Percentiles rank a stretch among this genome's conserved stretches.
phyloP scores from a whole-genome alignment of 2,329 filamentous ascomycete genomes.

The Ceratocystis albifundus region DNA sequence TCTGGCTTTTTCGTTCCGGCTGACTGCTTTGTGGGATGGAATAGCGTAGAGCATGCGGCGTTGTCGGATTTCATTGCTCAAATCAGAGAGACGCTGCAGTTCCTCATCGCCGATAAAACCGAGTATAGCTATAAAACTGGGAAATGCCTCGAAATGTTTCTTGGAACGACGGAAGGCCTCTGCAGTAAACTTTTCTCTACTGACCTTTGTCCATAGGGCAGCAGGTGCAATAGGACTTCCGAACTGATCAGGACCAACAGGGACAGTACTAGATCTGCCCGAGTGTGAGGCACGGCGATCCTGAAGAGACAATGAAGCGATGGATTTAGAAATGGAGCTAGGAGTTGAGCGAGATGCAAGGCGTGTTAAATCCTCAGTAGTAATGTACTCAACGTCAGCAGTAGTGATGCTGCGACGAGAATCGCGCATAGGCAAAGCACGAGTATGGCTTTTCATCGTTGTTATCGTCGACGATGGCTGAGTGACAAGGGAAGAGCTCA shows the following conservation, averaged over 20 bases:
- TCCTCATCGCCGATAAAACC: constrained; percentile 43
- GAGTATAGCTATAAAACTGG: constrained; percentile 49
- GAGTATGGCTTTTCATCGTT: constrained; percentile 14
- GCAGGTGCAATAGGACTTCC: constrained; percentile 46
- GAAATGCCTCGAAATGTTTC: constrained; percentile 49
- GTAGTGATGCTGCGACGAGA: constrained; percentile 13
- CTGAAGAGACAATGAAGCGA: not conserved
- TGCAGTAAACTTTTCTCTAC: constrained; percentile 44
- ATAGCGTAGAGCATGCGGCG: constrained; percentile 16
- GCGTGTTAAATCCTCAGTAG: constrained; percentile 14
- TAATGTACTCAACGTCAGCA: constrained; percentile 19
- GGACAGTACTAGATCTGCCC: constrained; percentile 26
- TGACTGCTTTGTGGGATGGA: constrained; percentile 7
- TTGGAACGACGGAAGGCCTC: constrained; percentile 45
- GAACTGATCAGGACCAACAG: constrained; percentile 45
- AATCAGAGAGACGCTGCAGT: constrained; percentile 30
- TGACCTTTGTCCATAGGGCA: constrained; percentile 50
- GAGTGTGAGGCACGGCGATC: constrained; percentile 16
- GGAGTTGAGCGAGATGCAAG: not conserved
- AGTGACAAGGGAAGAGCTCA: not conserved
- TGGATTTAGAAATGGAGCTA: not conserved
- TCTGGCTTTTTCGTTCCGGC: not conserved
- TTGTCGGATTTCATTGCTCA: constrained; percentile 18
- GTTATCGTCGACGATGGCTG: not conserved
- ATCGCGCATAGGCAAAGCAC: constrained; percentile 18